Percentiles rank a stretch among this genome's conserved stretches.
Conservation (phyloP, 2,329 filamentous ascomycete species). For the Pezizomycotina sp. region DNA sequence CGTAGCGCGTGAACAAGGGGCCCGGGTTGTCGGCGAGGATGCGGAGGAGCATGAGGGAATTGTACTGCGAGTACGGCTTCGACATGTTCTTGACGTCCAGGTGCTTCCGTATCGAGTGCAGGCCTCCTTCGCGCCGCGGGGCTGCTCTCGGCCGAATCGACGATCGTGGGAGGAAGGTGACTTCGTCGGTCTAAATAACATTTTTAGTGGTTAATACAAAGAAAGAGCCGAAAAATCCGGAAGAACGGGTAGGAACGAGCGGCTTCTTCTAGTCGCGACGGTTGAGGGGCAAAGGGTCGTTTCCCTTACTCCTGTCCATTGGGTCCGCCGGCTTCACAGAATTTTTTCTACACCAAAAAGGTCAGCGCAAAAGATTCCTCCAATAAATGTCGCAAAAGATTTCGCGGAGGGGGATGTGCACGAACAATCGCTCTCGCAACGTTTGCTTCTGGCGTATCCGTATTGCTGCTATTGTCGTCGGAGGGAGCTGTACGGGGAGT, state of each 20-base stretch:
- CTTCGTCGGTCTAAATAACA: conserved; percentile 58
- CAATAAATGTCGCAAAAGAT: too few relatives aligned
- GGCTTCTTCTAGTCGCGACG: conserved; percentile 1
- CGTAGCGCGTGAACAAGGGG: conserved; percentile 70
- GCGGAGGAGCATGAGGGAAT: conserved; percentile 84
- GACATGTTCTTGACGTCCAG: conserved; percentile 48
- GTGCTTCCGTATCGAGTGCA: conserved; percentile 64
- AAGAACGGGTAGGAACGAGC: conserved; percentile 10
- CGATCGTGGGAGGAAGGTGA: conserved; percentile 85
- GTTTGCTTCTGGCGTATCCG: conserved; percentile 50
- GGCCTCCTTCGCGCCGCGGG: conserved; percentile 69
- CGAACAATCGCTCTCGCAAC: conserved; percentile 50
- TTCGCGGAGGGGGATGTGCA: conserved; percentile 26
- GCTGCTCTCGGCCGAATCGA: conserved; percentile 86
- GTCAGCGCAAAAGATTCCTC: too few relatives aligned
- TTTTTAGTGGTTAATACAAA: conserved; percentile 9
- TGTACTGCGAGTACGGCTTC: conserved; percentile 66
- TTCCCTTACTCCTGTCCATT: conserved; percentile 28
- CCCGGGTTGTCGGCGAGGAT: conserved; percentile 90
- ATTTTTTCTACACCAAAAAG: conserved; percentile 43
- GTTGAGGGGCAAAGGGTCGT: conserved; percentile 19
- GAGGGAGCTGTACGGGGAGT: conserved; percentile 1
- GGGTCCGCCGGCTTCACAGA: conserved; percentile 53
- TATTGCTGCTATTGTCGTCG: conserved; percentile 24
- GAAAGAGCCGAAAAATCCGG: neutral